These are phyloP conservation scores for Cutaneotrichosporon mucoides DNA, from an alignment of 1,284 basidiomycete species.

Conservation along the genomic window DNA sequence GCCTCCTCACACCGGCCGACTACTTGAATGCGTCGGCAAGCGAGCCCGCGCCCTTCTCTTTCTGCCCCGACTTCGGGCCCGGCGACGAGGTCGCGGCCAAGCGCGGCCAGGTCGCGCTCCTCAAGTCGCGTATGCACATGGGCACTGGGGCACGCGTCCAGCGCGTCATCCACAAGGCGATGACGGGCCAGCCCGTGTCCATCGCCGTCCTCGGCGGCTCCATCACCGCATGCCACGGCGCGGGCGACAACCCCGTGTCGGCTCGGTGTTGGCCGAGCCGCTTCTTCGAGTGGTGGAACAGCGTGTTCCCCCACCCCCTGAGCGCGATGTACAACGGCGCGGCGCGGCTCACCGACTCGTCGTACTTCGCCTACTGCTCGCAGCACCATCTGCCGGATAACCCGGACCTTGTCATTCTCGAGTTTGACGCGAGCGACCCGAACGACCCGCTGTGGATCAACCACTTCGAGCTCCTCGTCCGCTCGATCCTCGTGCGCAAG, in stretches of 20 bases:
- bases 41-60: slow-evolving; percentile 73
- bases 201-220: slow-evolving; percentile 88
- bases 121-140: slow-evolving; percentile 72
- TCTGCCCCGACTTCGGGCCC: slow-evolving; percentile 82
- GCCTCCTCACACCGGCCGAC: slow-evolving; percentile 27
- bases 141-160: slow-evolving; percentile 79
- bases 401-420: slow-evolving; percentile 86
- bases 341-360: slow-evolving; percentile 78
- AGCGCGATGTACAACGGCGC: slow-evolving; percentile 96
- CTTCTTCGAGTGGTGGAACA: slow-evolving; percentile 94
- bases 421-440: slow-evolving; percentile 83
- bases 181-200: slow-evolving; percentile 80
- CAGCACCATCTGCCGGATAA: slow-evolving; percentile 84
- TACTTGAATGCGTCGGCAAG: slow-evolving; percentile 51
- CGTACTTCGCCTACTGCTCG: slow-evolving; percentile 89
- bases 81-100: slow-evolving; percentile 70
- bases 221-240: slow-evolving; percentile 87
- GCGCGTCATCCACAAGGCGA: slow-evolving; percentile 74
- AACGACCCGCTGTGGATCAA: slow-evolving; percentile 69
- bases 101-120: slow-evolving; percentile 68
- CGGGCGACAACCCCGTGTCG: slow-evolving; percentile 83
- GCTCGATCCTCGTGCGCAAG: slow-evolving; percentile 78
- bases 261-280: slow-evolving; percentile 81
- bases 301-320: slow-evolving; percentile 86
- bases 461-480: slow-evolving; percentile 60